Conservation (phyloP, 2,329 filamentous ascomycete species). For the Dendryphion nanum region DNA sequence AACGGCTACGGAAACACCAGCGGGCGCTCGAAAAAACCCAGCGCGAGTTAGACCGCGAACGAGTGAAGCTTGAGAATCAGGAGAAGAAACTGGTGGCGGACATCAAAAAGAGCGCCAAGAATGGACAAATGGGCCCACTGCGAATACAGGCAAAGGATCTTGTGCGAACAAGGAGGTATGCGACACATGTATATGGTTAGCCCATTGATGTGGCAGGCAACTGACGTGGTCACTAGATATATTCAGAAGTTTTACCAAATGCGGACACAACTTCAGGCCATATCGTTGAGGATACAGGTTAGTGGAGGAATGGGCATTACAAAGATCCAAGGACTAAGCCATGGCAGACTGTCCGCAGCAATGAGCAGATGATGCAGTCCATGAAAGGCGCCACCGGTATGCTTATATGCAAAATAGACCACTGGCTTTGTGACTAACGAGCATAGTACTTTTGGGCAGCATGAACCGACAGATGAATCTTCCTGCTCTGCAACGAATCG, state of each 20-base stretch:
- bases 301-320: too few species aligned
- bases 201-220: neutral
- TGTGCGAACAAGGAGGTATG: slow-evolving; percentile 78
- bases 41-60: slow-evolving; percentile 89
- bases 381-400: slow-evolving; percentile 88
- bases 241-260: slow-evolving; percentile 99
- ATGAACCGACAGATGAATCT: slow-evolving; percentile 99
- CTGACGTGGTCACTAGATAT: slow-evolving; percentile 57
- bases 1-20: slow-evolving; percentile 90
- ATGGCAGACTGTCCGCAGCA: slow-evolving; percentile 95
- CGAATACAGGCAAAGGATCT: slow-evolving; percentile 98
- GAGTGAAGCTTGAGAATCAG: slow-evolving; percentile 95
- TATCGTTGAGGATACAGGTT: slow-evolving; percentile 91
- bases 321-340: too few species aligned
- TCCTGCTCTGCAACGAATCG: slow-evolving; percentile 89
- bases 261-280: slow-evolving; percentile 94
- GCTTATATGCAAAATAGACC: neutral
- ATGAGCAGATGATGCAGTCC: slow-evolving; percentile 99
- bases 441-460: slow-evolving; percentile 72
- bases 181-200: too few species aligned
- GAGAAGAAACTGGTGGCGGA: slow-evolving; percentile 95
- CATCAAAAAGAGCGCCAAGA: slow-evolving; percentile 98
- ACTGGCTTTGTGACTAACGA: slow-evolving; percentile 13
- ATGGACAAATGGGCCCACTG: slow-evolving; percentile 96
- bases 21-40: slow-evolving; percentile 96